Conservation (phyloP, 208 protist species). For the Jaenimonas drosophilae region DNA sequence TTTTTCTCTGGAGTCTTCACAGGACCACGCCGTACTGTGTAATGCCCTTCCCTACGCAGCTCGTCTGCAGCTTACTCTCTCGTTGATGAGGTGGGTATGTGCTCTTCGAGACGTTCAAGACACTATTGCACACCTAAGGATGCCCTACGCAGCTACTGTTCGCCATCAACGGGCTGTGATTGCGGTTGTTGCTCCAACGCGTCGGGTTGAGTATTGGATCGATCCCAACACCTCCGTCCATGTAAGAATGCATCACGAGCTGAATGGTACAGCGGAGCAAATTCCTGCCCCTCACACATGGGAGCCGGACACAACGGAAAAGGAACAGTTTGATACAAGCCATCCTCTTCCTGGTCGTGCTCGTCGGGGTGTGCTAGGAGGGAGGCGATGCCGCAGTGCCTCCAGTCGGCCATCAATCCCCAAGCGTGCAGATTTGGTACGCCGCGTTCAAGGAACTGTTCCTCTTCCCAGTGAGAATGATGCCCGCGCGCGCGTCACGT, state of each 20-base stretch:
- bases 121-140: constrained; percentile 38
- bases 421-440: too few relatives aligned
- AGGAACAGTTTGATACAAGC: not conserved
- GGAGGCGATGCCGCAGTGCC: not conserved
- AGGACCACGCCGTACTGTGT: constrained; percentile 19
- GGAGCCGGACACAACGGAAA: constrained; percentile 43
- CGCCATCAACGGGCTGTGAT: constrained; percentile 17
- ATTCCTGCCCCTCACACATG: constrained; percentile 69
- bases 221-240: constrained; percentile 49
- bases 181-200: constrained; percentile 54
- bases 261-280: constrained; percentile 68
- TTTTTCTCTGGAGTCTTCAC: constrained; percentile 10
- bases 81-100: constrained; percentile 53
- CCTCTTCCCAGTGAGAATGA: too few relatives aligned
- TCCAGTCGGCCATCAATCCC: too few relatives aligned
- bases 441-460: too few relatives aligned
- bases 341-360: not conserved
- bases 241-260: constrained; percentile 18
- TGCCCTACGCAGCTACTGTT: constrained; percentile 36
- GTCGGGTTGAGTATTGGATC: constrained; percentile 41
- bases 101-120: constrained; percentile 59
- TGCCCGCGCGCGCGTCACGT: too few relatives aligned
- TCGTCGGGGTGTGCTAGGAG: not conserved
- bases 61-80: constrained; percentile 49
- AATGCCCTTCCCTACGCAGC: constrained; percentile 38